Evolutionary conservation across 305 asterid species (phyloP).

Genomic region (Fraxinus angustifolia): DNA sequence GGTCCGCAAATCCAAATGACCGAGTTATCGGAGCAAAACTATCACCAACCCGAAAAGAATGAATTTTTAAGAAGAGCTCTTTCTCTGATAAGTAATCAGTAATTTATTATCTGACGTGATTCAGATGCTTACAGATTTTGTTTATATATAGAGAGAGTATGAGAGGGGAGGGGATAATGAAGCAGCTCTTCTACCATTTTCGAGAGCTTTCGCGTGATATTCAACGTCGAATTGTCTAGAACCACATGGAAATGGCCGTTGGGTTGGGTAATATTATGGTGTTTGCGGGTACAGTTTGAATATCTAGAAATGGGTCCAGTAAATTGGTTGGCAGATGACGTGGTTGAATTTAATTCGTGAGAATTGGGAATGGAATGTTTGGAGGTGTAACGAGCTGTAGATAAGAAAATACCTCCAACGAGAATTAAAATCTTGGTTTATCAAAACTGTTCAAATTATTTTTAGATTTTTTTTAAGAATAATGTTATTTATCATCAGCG

Average conservation of each 20-base stretch:
- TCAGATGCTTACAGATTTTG: background rate
- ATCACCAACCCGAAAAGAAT: slow-evolving; percentile 46
- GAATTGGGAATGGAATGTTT: background rate
- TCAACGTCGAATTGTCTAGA: slow-evolving; percentile 34
- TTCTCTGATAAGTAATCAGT: slow-evolving; percentile 2
- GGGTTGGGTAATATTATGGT: background rate
- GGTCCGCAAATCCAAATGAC: slow-evolving; percentile 50
- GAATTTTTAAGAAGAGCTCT: slow-evolving; percentile 7
- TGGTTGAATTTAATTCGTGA: background rate
- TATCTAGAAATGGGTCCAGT: background rate
- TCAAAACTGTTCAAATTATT: background rate
- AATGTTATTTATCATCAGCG: no score
- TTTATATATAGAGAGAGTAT: background rate
- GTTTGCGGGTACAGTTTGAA: background rate
- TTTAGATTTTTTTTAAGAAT: no score
- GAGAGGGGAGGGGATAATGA: background rate
- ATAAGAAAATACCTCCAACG: background rate
- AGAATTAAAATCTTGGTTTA: background rate
- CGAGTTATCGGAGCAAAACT: slow-evolving; percentile 33
- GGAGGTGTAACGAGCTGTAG: background rate
- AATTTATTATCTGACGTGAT: background rate
- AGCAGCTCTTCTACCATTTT: slow-evolving; percentile 37
- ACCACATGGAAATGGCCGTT: slow-evolving; percentile 36
- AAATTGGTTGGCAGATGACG: background rate
- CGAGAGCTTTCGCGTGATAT: slow-evolving; percentile 64